Evolutionary conservation across 2,329 filamentous ascomycete species (phyloP).

Genomic region (Pseudohalonectria lignicola): DNA sequence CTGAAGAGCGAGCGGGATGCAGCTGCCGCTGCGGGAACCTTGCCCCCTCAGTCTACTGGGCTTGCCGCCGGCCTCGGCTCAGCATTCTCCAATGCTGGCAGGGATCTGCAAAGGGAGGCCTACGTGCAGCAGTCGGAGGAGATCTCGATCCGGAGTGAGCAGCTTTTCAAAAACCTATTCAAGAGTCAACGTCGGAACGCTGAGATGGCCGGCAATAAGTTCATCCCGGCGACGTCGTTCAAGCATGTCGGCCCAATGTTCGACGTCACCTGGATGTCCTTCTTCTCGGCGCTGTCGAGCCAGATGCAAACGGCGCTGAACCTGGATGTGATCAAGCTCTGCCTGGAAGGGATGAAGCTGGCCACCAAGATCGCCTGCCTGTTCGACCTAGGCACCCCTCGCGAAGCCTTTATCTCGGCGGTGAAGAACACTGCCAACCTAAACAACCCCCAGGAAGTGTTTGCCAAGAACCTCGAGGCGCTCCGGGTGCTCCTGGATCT

Average conservation of each 20-base stretch:
- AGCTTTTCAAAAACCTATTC: slow-evolving; percentile 88
- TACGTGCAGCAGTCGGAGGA: slow-evolving; percentile 94
- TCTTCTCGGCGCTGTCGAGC: slow-evolving; percentile 86
- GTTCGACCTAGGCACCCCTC: slow-evolving; percentile 85
- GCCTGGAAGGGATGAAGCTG: slow-evolving; percentile 90
- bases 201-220: slow-evolving; percentile 57
- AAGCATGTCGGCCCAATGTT: slow-evolving; percentile 98
- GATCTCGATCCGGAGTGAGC: slow-evolving; percentile 62
- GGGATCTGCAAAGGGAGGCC: slow-evolving; percentile 84
- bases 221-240: slow-evolving; percentile 86
- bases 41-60: slow-evolving; percentile 49
- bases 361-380: slow-evolving; percentile 88
- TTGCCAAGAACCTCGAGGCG: slow-evolving; percentile 92
- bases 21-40: slow-evolving; percentile 65
- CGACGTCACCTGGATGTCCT: slow-evolving; percentile 98
- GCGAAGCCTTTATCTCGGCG: slow-evolving; percentile 89
- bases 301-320: slow-evolving; percentile 92
- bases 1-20: slow-evolving; percentile 84
- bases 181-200: slow-evolving; percentile 78
- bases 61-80: slow-evolving; percentile 78
- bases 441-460: slow-evolving; percentile 90
- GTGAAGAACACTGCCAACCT: slow-evolving; percentile 90
- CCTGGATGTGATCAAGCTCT: slow-evolving; percentile 80
- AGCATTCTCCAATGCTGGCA: slow-evolving; percentile 80
- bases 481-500: slow-evolving; percentile 86